Conservation (phyloP, 345 rosid genomes). For the Citrus unshiu region DNA sequence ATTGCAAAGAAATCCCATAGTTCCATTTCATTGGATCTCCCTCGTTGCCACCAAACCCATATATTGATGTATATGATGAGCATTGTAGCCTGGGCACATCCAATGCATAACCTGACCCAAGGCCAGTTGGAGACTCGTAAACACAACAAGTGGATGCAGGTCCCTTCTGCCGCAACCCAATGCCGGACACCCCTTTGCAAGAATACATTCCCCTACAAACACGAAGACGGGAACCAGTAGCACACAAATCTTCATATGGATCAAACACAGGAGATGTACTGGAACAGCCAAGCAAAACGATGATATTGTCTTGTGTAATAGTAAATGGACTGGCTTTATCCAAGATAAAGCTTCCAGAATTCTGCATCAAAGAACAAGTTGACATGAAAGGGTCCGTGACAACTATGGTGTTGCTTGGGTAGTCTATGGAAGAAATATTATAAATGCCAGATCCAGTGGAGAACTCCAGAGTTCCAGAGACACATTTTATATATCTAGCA, state of each 20-base stretch:
- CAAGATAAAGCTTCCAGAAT: conserved; percentile 60
- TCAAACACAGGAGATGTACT: conserved; percentile 60
- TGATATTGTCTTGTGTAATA: conserved; percentile 40
- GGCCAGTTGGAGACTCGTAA: conserved; percentile 48
- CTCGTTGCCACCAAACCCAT: conserved; percentile 49
- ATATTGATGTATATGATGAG: conserved; percentile 52
- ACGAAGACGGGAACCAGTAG: conserved; percentile 52
- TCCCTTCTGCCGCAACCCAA: conserved; percentile 55
- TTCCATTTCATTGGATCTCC: conserved; percentile 67
- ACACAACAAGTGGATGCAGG: conserved; percentile 56
- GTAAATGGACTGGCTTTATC: conserved; percentile 53
- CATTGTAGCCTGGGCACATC: conserved; percentile 68
- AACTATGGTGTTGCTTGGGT: conserved; percentile 32
- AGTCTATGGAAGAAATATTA: conserved; percentile 50
- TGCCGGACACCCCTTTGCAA: conserved; percentile 56
- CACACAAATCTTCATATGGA: conserved; percentile 46
- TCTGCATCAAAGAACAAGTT: conserved; percentile 60
- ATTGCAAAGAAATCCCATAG: conserved; percentile 50
- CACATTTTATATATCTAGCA: conserved; percentile 48
- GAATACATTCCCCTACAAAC: conserved; percentile 60
- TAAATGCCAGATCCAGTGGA: conserved; percentile 51
- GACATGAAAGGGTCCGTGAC: conserved; percentile 60
- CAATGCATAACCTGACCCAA: conserved; percentile 41
- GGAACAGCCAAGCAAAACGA: conserved; percentile 65
- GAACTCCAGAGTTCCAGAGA: conserved; percentile 43